A percentile compares a stretch with the other conserved stretches of the same genome.
These are phyloP conservation scores for Metarhizium brunneum DNA, from an alignment of 2,329 filamentous ascomycete species.

Conservation along the genomic window DNA sequence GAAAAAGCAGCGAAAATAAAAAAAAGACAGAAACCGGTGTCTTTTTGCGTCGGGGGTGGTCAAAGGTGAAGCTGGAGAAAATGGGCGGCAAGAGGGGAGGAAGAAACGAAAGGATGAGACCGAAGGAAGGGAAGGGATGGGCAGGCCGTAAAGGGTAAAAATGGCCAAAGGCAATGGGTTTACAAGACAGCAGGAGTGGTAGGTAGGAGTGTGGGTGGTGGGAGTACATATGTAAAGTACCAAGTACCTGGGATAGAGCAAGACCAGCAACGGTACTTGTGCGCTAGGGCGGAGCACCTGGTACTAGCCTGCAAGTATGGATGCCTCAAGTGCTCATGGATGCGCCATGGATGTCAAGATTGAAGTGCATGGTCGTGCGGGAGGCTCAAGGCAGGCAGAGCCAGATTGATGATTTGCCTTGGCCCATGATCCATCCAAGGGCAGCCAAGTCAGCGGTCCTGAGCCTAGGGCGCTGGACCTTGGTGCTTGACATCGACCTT, in stretches of 20 bases:
- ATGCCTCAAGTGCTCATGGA: not conserved
- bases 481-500: slow-evolving; percentile 3
- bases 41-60: not conserved
- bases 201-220: not conserved
- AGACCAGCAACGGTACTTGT: not conserved
- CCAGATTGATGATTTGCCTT: slow-evolving; percentile 5
- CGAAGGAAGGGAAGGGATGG: slow-evolving; percentile 5
- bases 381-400: slow-evolving; percentile 3
- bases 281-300: not conserved
- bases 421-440: slow-evolving; percentile 9
- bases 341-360: not conserved
- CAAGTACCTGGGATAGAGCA: not conserved
- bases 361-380: slow-evolving; percentile 5
- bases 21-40: not conserved
- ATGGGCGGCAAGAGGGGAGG: not conserved
- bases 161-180: not conserved
- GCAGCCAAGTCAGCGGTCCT: slow-evolving; percentile 7
- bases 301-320: not conserved
- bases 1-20: not conserved
- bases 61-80: not conserved
- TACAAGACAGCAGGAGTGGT: not conserved
- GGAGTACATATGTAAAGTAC: not conserved
- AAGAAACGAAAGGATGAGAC: not conserved
- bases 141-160: not conserved
- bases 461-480: slow-evolving; percentile 1